Evolutionary conservation across 2,329 filamentous ascomycete genomes (phyloP).

Genomic region (Colletotrichum gigasporum): DNA sequence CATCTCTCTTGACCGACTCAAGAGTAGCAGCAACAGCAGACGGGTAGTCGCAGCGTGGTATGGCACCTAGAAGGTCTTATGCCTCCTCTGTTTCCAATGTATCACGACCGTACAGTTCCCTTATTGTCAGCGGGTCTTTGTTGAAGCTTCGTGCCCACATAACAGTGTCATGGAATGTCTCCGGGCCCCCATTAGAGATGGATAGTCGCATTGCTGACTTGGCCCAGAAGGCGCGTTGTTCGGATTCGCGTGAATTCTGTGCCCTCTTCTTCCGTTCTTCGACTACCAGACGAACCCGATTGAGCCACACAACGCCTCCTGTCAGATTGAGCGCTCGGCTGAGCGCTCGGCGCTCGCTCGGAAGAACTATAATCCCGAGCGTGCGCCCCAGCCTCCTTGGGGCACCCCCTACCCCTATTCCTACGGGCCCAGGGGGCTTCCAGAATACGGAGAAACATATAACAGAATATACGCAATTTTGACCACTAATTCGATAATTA

Average conservation of each 20-base stretch:
- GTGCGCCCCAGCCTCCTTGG: too few species aligned
- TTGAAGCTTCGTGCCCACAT: conserved; percentile 41
- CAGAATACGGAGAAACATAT: too few species aligned
- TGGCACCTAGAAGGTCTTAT: conserved; percentile 14
- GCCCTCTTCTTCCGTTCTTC: conserved; percentile 36
- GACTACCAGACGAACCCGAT: conserved; percentile 26
- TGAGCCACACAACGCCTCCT: too few species aligned
- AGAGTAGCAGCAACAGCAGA: background rate
- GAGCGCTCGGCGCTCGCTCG: too few species aligned
- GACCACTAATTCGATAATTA: too few species aligned
- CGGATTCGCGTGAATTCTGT: conserved; percentile 34
- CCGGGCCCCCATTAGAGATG: conserved; percentile 37
- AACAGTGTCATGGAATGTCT: conserved; percentile 35
- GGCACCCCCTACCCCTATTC: too few species aligned
- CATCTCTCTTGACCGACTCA: background rate
- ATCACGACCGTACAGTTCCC: conserved; percentile 29
- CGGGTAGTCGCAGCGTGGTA: background rate
- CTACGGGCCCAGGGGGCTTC: too few species aligned
- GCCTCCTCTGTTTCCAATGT: conserved; percentile 33
- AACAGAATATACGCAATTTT: too few species aligned
- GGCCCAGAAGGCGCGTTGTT: conserved; percentile 38
- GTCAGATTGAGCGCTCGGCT: too few species aligned
- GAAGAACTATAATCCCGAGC: too few species aligned
- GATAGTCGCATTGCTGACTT: conserved; percentile 38
- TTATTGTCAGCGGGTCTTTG: conserved; percentile 35